Base-by-base conservation (phyloP, 23 red algal species). In the Gracilaria vermiculophylla region DNA sequence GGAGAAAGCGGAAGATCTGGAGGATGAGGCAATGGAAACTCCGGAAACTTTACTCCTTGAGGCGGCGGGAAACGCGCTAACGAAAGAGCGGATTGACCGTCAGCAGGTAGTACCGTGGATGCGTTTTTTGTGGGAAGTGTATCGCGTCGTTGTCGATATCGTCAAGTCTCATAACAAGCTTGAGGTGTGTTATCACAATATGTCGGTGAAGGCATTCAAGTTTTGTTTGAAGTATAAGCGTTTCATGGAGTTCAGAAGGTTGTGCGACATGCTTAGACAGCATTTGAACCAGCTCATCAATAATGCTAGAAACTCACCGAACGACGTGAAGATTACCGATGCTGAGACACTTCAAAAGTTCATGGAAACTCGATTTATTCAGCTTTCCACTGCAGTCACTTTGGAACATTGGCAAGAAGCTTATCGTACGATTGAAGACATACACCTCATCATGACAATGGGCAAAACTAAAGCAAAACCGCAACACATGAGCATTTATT, bases 241-340 rank as follows among this genome's bases (percentile, higher is more conserved):
- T 21, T 86, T 88, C 27, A 87, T 93, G 66, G 97, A 99, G 72
- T 99, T 99, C 43, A 80, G 97, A 15, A 93, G 97, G 29, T 77
- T 99, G 0, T 99, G 97, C 54, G 97, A 99, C 61, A 95, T 99
- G 80, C 64, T 99, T 24, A 94, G 97, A 24, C 97, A 99, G 79
- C 97, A 99, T 81, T 54, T 99, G 62, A 94, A 81, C 64, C 75
- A 83, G 45, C 89, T 99, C 21, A 86, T 98, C 15, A 91, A 94
- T 34, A 82, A 83, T 35, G 54, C 92, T 34, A 92, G 96, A 67
- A 70, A 69, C 24, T 58, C 77, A 37, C 52, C 88, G 48, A 95
- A 90, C 42, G 97, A 99, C 62, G 93, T 99, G 43, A 91, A 99
- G 91, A 80, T 95, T 21, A 89, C 83, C 32, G 80, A 94, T 37